Conservation (phyloP, 2,329 filamentous ascomycete species). For the Sclerotinia sclerotiorum region DNA sequence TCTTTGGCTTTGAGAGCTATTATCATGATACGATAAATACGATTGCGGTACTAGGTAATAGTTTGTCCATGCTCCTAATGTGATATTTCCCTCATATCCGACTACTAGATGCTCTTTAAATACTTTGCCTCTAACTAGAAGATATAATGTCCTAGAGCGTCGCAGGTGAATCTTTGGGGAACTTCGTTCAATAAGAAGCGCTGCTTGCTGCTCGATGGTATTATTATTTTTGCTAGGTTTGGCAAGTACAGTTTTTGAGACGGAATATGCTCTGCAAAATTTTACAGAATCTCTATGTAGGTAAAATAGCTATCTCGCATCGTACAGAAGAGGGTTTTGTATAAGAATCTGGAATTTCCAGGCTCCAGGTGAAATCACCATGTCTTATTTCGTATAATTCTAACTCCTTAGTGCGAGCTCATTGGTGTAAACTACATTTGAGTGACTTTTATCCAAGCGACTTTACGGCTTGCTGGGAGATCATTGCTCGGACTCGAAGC, state of each 20-base stretch:
- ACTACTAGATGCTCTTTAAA: neutral
- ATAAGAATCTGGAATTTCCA: too few species aligned
- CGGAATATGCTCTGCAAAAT: neutral
- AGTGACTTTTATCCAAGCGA: too few species aligned
- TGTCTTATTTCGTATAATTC: too few species aligned
- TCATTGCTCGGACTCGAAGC: neutral
- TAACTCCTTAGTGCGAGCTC: too few species aligned
- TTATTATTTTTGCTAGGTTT: neutral
- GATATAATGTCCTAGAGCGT: neutral
- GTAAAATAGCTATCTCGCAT: too few species aligned
- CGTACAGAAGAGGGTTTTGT: too few species aligned
- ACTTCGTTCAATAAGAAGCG: neutral
- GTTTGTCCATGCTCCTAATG: too few species aligned
- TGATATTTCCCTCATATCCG: neutral
- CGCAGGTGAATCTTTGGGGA: neutral
- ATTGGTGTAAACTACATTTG: too few species aligned
- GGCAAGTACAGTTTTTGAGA: neutral
- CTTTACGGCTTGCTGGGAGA: neutral
- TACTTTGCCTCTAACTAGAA: too few species aligned
- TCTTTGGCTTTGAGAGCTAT: conserved; percentile 2
- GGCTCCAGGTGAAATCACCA: too few species aligned
- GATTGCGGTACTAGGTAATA: neutral
- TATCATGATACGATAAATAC: conserved; percentile 2
- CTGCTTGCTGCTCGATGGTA: neutral
- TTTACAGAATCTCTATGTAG: too few species aligned